Conservation (phyloP, 495 filamentous ascomycete genomes). For the Penicillium bialowiezense region DNA sequence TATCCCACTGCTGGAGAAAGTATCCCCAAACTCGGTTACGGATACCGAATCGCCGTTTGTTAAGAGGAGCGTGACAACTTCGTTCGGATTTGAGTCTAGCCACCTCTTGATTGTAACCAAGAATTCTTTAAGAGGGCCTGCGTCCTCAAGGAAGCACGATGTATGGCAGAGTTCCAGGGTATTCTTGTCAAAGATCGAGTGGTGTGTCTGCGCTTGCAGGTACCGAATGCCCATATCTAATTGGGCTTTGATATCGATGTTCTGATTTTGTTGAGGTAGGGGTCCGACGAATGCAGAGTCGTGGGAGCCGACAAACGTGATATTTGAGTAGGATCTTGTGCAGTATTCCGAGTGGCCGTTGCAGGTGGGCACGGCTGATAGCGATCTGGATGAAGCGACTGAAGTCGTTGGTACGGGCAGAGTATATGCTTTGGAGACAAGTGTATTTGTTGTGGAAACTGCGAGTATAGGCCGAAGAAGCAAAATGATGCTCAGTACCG, state of each 20-base stretch:
- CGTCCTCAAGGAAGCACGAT: slow-evolving; percentile 61
- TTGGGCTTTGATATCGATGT: slow-evolving; percentile 60
- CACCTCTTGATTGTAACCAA: slow-evolving; percentile 58
- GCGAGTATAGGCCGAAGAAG: slow-evolving; percentile 10
- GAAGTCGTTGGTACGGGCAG: slow-evolving; percentile 1
- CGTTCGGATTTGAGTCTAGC: slow-evolving; percentile 62
- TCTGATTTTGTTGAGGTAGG: slow-evolving; percentile 63
- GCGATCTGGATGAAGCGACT: slow-evolving; percentile 1
- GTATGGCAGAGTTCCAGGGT: slow-evolving; percentile 65
- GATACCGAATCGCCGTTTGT: slow-evolving; percentile 61
- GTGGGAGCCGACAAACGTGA: slow-evolving; percentile 69
- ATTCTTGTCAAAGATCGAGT: slow-evolving; percentile 32
- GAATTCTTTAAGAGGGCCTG: slow-evolving; percentile 55
- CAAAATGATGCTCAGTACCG: slow-evolving; percentile 12
- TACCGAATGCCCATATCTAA: slow-evolving; percentile 67
- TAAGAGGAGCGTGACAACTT: slow-evolving; percentile 67
- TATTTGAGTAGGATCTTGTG: slow-evolving; percentile 57
- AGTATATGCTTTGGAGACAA: slow-evolving; percentile 5
- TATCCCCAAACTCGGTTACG: slow-evolving; percentile 47
- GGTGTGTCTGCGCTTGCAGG: slow-evolving; percentile 68
- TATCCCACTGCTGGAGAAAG: slow-evolving; percentile 55
- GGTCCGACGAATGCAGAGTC: slow-evolving; percentile 64
- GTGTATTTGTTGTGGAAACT: neutral
- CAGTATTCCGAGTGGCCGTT: slow-evolving; percentile 67
- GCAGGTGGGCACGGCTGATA: slow-evolving; percentile 36